Conservation (phyloP, 345 rosid genomes). For the Gossypium rotundifolium region DNA sequence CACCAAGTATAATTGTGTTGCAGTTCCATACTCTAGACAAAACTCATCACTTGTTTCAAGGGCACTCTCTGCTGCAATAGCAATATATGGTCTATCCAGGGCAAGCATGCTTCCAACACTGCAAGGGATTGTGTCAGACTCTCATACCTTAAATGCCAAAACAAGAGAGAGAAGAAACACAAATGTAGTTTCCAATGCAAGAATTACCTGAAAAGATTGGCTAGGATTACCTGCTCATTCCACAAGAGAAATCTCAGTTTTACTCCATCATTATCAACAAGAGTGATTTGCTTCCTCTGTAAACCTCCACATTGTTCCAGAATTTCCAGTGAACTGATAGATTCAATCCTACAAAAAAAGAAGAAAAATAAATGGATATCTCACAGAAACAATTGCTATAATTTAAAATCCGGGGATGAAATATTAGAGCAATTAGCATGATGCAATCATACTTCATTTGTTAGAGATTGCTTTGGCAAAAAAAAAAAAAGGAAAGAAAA, state of each 20-base stretch:
- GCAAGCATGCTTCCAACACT: slow-evolving; percentile 88
- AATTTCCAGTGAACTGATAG: slow-evolving; percentile 65
- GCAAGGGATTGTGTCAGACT: slow-evolving; percentile 18
- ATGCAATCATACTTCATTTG: background rate
- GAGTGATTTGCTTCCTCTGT: slow-evolving; percentile 58
- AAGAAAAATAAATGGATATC: background rate
- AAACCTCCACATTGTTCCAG: slow-evolving; percentile 43
- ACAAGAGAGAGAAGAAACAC: background rate
- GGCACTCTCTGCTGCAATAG: slow-evolving; percentile 50
- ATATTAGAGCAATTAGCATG: background rate
- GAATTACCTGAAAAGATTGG: slow-evolving; percentile 80
- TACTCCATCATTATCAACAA: slow-evolving; percentile 64
- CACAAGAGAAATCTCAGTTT: slow-evolving; percentile 67
- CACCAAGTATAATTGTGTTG: slow-evolving; percentile 77
- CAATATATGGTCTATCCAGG: slow-evolving; percentile 76
- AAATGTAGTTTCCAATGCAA: slow-evolving; percentile 15
- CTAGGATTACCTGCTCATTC: slow-evolving; percentile 81
- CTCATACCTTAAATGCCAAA: background rate
- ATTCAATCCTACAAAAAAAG: slow-evolving; percentile 58
- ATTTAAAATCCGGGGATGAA: background rate
- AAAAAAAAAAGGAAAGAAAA: background rate
- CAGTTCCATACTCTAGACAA: slow-evolving; percentile 93
- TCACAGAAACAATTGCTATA: background rate
- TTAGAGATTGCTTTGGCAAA: background rate
- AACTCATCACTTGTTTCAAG: slow-evolving; percentile 46